Base-by-base conservation (phyloP, 2,329 filamentous ascomycete genomes). In the Colletotrichum limetticola region DNA sequence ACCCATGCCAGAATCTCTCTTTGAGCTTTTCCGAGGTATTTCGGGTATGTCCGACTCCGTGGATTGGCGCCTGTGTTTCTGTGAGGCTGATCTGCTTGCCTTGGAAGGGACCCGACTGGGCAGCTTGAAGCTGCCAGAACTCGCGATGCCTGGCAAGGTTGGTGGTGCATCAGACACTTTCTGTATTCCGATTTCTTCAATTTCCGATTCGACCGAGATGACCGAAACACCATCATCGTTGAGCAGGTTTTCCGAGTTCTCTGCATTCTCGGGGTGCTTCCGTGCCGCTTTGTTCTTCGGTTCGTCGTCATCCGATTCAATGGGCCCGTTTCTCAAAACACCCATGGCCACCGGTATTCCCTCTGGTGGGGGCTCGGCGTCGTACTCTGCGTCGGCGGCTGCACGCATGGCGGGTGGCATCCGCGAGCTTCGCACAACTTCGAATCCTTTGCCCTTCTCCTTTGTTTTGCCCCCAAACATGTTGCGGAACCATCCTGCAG, bases 401-500 rank as follows among this genome's bases (percentile, higher is more conserved):
- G 85, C 84, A 75, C 88, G 89, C 86, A 95, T 93, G 71, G 92
- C 91, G 7, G 93, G 92, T 2, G 95, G 95, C 85, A 97, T 95
- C 68, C 95, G 90, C 8, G 95, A 91, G 80, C 95, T 98, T 78
- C 97, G 88, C 19, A 99, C 96, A 5, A 99, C 97, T 81, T 98
- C 97, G 77, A 99, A 99, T 0, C 97, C 97, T 82, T 98, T 98
- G 76, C 93, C 92, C 82, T 97, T 97, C 76, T 98, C 96, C 80
- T 98, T 98, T 7, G 92, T 95, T 84, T 97, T 97, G 19, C 93
- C 93, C 14, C 92, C 92, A 71, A 98, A 90, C 6, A 98, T 80
- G 65, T 88, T 90, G 77, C 94, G 92, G 81, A 98, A 91, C 95
- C 96, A 99, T 5, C 95, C 94, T 0, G 94, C 93, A 0, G 97